These are phyloP conservation scores for Kazachstania viticola DNA, from an alignment of 805 yeast species.

Conservation along the genomic window DNA sequence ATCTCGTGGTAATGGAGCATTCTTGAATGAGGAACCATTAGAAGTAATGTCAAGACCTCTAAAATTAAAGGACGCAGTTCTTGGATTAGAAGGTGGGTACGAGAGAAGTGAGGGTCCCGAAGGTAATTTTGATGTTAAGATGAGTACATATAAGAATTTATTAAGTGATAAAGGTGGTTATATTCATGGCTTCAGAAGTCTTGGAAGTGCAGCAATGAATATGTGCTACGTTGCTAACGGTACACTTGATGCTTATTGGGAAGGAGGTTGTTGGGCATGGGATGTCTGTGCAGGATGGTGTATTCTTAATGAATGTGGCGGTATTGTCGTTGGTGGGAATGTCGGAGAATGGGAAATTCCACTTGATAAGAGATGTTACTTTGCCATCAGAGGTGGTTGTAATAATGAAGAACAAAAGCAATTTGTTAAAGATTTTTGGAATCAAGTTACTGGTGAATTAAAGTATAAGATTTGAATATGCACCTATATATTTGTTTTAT, in stretches of 20 bases:
- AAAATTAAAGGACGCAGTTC: conserved; percentile 38
- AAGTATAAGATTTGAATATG: conserved; percentile 21
- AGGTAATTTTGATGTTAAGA: conserved; percentile 38
- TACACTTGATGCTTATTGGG: conserved; percentile 52
- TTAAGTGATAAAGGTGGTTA: conserved; percentile 40
- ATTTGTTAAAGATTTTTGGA: conserved; percentile 40
- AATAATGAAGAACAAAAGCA: conserved; percentile 30
- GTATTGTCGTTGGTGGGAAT: conserved; percentile 43
- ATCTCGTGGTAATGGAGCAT: conserved; percentile 45
- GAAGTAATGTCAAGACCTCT: conserved; percentile 27
- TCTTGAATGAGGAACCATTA: conserved; percentile 33
- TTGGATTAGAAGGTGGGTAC: conserved; percentile 52
- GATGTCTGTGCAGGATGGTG: conserved; percentile 64
- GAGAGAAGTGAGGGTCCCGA: conserved; percentile 47
- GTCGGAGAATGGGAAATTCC: conserved; percentile 37
- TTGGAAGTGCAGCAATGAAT: conserved; percentile 59
- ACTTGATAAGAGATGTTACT: conserved; percentile 40
- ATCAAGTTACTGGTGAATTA: conserved; percentile 35
- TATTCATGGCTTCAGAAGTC: conserved; percentile 49
- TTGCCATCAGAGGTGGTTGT: conserved; percentile 46
- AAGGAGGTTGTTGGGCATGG: conserved; percentile 62
- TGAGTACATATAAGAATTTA: conserved; percentile 36
- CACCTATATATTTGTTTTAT: not conserved
- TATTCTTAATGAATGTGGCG: conserved; percentile 49
- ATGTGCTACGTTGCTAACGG: conserved; percentile 49